A percentile compares a stretch with the other conserved stretches of the same genome.
These are phyloP conservation scores for Aspergillus persii DNA, from an alignment of 2,329 filamentous ascomycete species.

Conservation along the genomic window DNA sequence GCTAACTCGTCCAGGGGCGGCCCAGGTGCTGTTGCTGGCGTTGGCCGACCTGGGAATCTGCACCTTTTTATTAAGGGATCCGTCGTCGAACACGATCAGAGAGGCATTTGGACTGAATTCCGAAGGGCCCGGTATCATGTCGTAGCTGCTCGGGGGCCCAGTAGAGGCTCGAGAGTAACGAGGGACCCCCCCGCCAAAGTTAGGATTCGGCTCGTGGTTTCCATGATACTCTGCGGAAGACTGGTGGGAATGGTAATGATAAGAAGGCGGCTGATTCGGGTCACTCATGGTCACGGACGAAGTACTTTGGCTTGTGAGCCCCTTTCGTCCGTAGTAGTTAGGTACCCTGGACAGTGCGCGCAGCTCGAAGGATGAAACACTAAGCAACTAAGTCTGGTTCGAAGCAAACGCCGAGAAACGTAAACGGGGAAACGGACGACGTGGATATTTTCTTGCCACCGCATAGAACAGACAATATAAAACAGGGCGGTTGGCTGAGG, in stretches of 20 bases:
- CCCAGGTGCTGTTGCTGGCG: conserved; percentile 20
- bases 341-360: conserved; percentile 7
- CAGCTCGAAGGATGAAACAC: background rate
- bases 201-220: conserved; percentile 9
- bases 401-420: background rate
- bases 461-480: background rate
- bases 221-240: conserved; percentile 16
- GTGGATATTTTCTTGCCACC: background rate
- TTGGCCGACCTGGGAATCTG: conserved; percentile 29
- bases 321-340: background rate
- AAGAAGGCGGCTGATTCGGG: conserved; percentile 18
- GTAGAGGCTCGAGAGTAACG: conserved; percentile 17
- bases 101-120: conserved; percentile 14
- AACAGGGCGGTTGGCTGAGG: background rate
- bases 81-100: conserved; percentile 12
- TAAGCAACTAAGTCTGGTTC: background rate
- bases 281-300: conserved; percentile 21
- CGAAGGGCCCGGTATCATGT: conserved; percentile 12
- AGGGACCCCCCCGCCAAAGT: conserved; percentile 17
- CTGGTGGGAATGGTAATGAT: conserved; percentile 13
- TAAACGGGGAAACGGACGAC: background rate
- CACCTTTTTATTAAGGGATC: conserved; percentile 28
- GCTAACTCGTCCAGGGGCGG: conserved; percentile 32
- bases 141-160: conserved; percentile 15
- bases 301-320: conserved; percentile 6